Conservation (phyloP, 2,329 filamentous ascomycete genomes). For the Nemania sp. region DNA sequence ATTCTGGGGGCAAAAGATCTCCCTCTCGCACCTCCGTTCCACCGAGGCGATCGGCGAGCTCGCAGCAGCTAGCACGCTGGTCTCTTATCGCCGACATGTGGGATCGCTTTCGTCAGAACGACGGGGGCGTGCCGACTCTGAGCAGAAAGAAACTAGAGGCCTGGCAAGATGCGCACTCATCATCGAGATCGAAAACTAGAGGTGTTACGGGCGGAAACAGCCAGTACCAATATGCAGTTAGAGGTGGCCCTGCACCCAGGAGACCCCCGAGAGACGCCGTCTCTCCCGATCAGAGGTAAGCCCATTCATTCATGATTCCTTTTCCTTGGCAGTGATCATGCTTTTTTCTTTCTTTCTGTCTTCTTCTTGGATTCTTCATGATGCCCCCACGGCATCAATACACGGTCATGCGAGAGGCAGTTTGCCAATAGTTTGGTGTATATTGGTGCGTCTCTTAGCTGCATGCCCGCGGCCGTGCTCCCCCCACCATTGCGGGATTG, state of each 20-base stretch:
- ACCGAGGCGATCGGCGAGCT: neutral
- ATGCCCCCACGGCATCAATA: neutral
- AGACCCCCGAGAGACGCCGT: constrained; percentile 39
- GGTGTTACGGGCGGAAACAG: constrained; percentile 41
- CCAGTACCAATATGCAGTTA: constrained; percentile 42
- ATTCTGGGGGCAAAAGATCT: constrained; percentile 6
- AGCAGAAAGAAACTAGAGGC: constrained; percentile 39
- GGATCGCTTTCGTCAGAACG: constrained; percentile 42
- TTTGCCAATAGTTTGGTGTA: constrained; percentile 1
- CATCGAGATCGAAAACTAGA: constrained; percentile 25
- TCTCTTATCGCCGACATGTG: constrained; percentile 38
- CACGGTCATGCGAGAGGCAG: neutral
- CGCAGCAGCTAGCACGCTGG: constrained; percentile 1
- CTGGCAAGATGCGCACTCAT: constrained; percentile 38
- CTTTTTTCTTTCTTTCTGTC: neutral
- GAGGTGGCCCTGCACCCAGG: constrained; percentile 41
- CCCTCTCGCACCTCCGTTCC: too few relatives aligned
- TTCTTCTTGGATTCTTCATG: too few relatives aligned
- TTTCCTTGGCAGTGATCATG: neutral
- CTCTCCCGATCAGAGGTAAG: constrained; percentile 35
- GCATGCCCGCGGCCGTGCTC: neutral
- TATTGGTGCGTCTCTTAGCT: neutral
- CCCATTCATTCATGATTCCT: constrained; percentile 3
- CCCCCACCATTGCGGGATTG: neutral
- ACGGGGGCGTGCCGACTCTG: constrained; percentile 28